phyloP scores from a whole-genome alignment of 768 basidiomycete species.

The Panaeolus cyanescens region DNA sequence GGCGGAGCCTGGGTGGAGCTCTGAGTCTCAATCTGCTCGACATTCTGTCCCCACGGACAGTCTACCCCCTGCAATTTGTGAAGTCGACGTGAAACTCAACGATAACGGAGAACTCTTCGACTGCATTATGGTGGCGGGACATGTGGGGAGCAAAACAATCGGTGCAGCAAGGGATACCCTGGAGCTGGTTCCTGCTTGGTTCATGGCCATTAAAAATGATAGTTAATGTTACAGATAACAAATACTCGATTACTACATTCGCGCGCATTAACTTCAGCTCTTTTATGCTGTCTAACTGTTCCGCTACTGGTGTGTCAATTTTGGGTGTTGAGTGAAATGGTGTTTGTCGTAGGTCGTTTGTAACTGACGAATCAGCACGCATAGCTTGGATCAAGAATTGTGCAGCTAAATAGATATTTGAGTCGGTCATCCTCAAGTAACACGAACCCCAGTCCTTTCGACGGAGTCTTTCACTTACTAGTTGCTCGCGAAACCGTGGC shows the following conservation, averaged over 20 bases:
- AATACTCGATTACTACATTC: too few species aligned
- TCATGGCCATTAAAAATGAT: neutral
- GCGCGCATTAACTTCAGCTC: too few species aligned
- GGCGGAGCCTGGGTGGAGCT: neutral
- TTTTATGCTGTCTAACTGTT: too few species aligned
- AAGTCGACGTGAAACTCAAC: constrained; percentile 21
- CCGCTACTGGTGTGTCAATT: too few species aligned
- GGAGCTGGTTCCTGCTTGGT: neutral
- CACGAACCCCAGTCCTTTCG: too few species aligned
- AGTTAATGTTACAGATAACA: too few species aligned
- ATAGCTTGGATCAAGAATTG: constrained; percentile 1
- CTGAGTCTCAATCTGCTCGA: neutral
- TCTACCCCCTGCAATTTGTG: constrained; percentile 6
- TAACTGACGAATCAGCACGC: too few species aligned
- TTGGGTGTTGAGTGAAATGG: too few species aligned
- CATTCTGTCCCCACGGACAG: neutral
- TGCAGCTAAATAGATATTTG: too few species aligned
- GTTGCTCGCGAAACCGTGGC: neutral
- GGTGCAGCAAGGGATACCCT: constrained; percentile 15
- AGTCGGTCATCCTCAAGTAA: too few species aligned
- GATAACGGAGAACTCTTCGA: neutral
- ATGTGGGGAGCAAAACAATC: constrained; percentile 13
- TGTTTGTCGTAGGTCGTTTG: neutral
- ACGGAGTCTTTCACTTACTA: neutral
- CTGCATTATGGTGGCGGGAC: neutral